Evolutionary conservation across 1,284 basidiomycete genomes (phyloP).

Genomic region (Coniophora puteana): DNA sequence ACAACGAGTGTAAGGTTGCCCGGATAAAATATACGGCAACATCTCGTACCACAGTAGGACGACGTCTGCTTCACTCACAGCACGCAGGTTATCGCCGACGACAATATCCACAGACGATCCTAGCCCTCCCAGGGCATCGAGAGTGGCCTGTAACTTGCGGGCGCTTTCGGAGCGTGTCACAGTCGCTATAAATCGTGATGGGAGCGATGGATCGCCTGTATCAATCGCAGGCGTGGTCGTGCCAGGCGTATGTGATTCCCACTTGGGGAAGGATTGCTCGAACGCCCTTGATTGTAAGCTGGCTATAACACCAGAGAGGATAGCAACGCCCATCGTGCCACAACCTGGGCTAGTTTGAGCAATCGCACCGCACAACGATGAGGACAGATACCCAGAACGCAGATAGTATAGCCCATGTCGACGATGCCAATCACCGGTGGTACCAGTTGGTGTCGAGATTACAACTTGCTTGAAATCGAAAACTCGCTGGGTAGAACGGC

Average conservation of each 20-base stretch:
- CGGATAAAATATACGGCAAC: background rate
- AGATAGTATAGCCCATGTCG: conserved; percentile 38
- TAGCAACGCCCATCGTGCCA: conserved; percentile 97
- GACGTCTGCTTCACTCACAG: conserved; percentile 78
- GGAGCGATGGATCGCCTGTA: conserved; percentile 63
- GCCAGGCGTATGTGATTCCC: conserved; percentile 83
- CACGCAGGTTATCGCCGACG: conserved; percentile 67
- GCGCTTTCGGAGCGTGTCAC: conserved; percentile 82
- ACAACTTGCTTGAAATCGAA: background rate
- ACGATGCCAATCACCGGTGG: too few species aligned
- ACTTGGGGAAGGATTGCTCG: conserved; percentile 40
- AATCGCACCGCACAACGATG: background rate
- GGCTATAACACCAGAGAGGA: conserved; percentile 87
- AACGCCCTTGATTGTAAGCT: conserved; percentile 55
- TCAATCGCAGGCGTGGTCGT: conserved; percentile 68
- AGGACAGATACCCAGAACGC: conserved; percentile 30
- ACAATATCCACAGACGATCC: conserved; percentile 69
- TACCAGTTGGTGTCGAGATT: too few species aligned
- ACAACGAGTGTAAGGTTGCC: conserved; percentile 5
- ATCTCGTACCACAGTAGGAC: conserved; percentile 77
- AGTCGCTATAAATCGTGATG: conserved; percentile 85
- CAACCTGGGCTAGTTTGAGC: conserved; percentile 61
- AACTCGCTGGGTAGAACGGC: too few species aligned
- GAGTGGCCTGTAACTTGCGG: conserved; percentile 63
- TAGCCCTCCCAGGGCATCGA: conserved; percentile 52